Conservation (phyloP, 805 yeast genomes). For the Maudiozyma bulderi region DNA sequence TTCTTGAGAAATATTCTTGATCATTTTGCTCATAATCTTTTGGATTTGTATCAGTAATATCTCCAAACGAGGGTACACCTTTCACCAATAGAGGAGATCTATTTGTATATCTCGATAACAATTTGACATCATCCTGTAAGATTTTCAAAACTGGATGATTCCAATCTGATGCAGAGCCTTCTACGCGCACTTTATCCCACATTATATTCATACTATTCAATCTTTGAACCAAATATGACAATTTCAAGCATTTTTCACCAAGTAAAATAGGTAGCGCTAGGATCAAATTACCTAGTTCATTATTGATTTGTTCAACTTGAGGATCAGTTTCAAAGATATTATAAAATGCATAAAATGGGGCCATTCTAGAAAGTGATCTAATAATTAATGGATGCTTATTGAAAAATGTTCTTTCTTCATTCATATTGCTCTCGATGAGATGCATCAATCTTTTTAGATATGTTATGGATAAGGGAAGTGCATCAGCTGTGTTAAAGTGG, state of each 20-base stretch:
- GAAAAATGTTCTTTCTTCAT: conserved; percentile 7
- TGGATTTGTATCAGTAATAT: not conserved
- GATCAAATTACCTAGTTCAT: conserved; percentile 17
- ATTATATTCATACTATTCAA: conserved; percentile 12
- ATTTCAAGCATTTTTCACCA: conserved; percentile 8
- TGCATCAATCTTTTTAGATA: conserved; percentile 14
- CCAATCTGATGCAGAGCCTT: conserved; percentile 10
- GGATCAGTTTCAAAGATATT: conserved; percentile 13
- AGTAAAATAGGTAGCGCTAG: conserved; percentile 10
- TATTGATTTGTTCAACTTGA: conserved; percentile 12
- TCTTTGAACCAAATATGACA: conserved; percentile 11
- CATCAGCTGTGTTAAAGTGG: conserved; percentile 14
- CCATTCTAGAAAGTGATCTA: conserved; percentile 12
- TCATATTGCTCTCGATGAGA: conserved; percentile 14
- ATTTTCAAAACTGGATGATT: conserved; percentile 23
- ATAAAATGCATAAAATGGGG: conserved; percentile 20
- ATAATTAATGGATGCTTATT: conserved; percentile 22
- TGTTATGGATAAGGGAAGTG: conserved; percentile 12
- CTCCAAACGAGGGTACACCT: conserved; percentile 2
- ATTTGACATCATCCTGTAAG: conserved; percentile 19
- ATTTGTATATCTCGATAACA: conserved; percentile 4
- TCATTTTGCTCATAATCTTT: conserved; percentile 5
- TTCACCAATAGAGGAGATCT: conserved; percentile 7
- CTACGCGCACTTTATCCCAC: conserved; percentile 18
- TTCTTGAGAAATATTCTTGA: not conserved